Conservation (phyloP, 352 stramenopile genomes). For the Peronospora belbahrii region DNA sequence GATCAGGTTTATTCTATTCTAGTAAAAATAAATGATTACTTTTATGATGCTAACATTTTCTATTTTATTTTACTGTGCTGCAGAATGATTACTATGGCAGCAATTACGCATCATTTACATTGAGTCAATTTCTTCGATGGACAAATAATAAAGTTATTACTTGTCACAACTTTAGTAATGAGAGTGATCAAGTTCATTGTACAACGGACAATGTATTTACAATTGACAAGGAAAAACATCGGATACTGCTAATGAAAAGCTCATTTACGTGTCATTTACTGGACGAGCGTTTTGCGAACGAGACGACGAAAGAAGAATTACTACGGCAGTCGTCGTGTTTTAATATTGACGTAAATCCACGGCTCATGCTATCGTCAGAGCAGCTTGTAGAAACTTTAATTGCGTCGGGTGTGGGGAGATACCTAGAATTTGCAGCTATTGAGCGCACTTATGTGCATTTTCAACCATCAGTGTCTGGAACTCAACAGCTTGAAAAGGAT, state of each 20-base stretch:
- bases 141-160: conserved; percentile 37
- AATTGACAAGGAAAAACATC: conserved; percentile 4
- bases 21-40: conserved; percentile 1
- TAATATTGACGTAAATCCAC: conserved; percentile 70
- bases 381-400: conserved; percentile 79
- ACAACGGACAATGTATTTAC: background rate
- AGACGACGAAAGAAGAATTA: conserved; percentile 30
- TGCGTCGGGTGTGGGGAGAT: conserved; percentile 73
- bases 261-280: conserved; percentile 45
- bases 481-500: conserved; percentile 1
- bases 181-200: conserved; percentile 1
- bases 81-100: conserved; percentile 82
- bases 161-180: conserved; percentile 29
- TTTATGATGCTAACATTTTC: background rate
- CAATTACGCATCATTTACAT: conserved; percentile 66
- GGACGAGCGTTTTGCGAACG: conserved; percentile 32
- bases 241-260: conserved; percentile 32
- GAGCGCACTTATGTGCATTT: conserved; percentile 77
- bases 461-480: conserved; percentile 7
- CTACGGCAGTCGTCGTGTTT: conserved; percentile 45
- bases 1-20: too few species aligned
- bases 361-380: conserved; percentile 75
- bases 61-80: background rate
- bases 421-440: conserved; percentile 85
- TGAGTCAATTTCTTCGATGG: conserved; percentile 53